Percentiles rank a stretch among this genome's conserved stretches.
Conservation (phyloP, 2,329 filamentous ascomycete species). For the Fusarium nisikadoi region DNA sequence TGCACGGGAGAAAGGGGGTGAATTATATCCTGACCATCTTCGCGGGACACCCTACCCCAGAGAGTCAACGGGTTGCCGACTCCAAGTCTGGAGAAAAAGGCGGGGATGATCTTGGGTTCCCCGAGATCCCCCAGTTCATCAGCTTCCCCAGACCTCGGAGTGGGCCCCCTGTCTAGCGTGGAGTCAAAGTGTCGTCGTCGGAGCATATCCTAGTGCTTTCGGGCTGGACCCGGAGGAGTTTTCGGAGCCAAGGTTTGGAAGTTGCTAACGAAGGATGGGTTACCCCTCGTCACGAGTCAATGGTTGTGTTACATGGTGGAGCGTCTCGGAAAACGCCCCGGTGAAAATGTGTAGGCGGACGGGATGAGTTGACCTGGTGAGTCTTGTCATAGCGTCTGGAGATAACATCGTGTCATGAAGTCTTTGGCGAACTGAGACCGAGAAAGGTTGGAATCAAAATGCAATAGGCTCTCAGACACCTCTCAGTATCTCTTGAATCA, state of each 20-base stretch:
- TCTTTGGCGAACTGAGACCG: not conserved
- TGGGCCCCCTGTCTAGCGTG: not conserved
- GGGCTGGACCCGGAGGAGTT: not conserved
- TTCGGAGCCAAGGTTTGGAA: not conserved
- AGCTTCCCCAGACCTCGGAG: not conserved
- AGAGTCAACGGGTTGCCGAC: not conserved
- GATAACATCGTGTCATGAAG: not conserved
- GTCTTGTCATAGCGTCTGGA: not conserved
- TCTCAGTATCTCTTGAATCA: fast-evolving
- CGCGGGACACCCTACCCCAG: no score
- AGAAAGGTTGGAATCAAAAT: no score
- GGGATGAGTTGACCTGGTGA: not conserved
- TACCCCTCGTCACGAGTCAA: not conserved
- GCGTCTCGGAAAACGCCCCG: fast-evolving
- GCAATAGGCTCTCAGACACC: not conserved
- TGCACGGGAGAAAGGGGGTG: not conserved
- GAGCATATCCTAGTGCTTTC: conserved; percentile 5
- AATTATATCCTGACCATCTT: not conserved
- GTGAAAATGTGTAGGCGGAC: not conserved
- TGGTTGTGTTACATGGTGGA: not conserved
- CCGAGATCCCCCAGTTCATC: not conserved
- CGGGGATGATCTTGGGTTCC: not conserved
- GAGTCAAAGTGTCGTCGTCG: not conserved
- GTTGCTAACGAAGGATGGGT: not conserved
- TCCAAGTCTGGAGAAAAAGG: conserved; percentile 4